Percentiles rank a stretch among this genome's conserved stretches.
phyloP scores from a whole-genome alignment of 2,329 filamentous ascomycete species.

The Penicillium sp. region DNA sequence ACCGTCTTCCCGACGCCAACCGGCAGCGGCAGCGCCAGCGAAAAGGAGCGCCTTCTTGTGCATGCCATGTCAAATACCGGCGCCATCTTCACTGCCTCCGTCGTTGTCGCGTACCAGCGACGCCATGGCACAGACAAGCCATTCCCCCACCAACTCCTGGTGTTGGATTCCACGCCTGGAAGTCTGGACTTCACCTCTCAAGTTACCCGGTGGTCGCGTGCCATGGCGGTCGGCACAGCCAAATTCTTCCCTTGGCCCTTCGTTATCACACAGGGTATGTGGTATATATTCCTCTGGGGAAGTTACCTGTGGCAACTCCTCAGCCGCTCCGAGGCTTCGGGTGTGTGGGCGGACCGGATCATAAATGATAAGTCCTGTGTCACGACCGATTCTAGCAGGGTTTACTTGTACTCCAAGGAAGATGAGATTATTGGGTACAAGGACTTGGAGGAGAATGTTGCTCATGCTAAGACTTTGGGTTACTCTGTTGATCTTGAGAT shows the following conservation, averaged over 20 bases:
- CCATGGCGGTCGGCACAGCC: constrained; percentile 53
- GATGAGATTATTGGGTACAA: constrained; percentile 26
- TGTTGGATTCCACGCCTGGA: constrained; percentile 56
- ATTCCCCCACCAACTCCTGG: constrained; percentile 51
- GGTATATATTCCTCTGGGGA: constrained; percentile 44
- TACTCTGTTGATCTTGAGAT: constrained; percentile 51
- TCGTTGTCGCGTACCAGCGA: constrained; percentile 48
- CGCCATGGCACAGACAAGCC: constrained; percentile 31
- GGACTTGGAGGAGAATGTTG: constrained; percentile 25
- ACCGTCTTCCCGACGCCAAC: constrained; percentile 24
- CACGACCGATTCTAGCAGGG: constrained; percentile 9
- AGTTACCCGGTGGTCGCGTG: constrained; percentile 52
- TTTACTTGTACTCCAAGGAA: constrained; percentile 27
- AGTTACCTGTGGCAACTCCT: constrained; percentile 30
- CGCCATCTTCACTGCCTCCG: constrained; percentile 53
- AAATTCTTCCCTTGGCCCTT: constrained; percentile 46
- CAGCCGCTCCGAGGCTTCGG: constrained; percentile 15
- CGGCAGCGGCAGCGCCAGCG: constrained; percentile 11
- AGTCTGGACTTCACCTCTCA: constrained; percentile 39
- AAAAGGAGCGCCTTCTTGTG: constrained; percentile 43
- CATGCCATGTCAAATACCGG: constrained; percentile 61
- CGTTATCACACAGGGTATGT: constrained; percentile 49
- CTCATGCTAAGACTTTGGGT: constrained; percentile 40
- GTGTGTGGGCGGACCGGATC: constrained; percentile 21
- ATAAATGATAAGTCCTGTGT: constrained; percentile 15